phyloP scores from a whole-genome alignment of 306 rosid genomes.

The Cicer judaicum region DNA sequence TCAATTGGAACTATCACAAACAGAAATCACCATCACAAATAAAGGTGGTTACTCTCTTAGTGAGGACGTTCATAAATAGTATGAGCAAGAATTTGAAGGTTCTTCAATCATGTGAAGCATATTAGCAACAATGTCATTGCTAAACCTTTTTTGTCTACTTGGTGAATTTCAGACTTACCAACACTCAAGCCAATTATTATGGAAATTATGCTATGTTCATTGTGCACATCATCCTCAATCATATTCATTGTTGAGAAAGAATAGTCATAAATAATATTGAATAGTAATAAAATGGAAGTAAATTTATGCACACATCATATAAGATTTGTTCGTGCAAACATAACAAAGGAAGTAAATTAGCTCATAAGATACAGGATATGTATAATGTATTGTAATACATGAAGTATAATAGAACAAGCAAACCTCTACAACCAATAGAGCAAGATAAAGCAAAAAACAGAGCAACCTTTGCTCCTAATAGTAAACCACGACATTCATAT shows the following conservation, averaged over 20 bases:
- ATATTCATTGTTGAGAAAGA: slow-evolving; percentile 33
- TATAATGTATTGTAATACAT: slow-evolving; percentile 30
- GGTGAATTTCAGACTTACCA: slow-evolving; percentile 15
- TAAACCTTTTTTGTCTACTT: slow-evolving; percentile 54
- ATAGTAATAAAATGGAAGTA: slow-evolving; percentile 2
- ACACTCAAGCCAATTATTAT: slow-evolving; percentile 24
- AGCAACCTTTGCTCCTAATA: slow-evolving; percentile 55
- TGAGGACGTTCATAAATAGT: too few species aligned
- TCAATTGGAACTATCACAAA: slow-evolving; percentile 60
- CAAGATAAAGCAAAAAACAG: slow-evolving; percentile 49
- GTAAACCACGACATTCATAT: slow-evolving; percentile 64
- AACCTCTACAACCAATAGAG: slow-evolving; percentile 43
- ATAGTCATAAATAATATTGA: slow-evolving; percentile 2
- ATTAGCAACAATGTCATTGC: slow-evolving; percentile 60
- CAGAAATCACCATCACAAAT: slow-evolving; percentile 53
- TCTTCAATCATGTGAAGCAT: slow-evolving; percentile 50
- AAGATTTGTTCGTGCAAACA: slow-evolving; percentile 25
- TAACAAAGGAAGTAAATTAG: slow-evolving; percentile 42
- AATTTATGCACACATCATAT: background rate
- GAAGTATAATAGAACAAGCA: slow-evolving; percentile 45
- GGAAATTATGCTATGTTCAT: slow-evolving; percentile 36
- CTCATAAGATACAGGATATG: slow-evolving; percentile 40
- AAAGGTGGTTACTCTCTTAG: slow-evolving; percentile 46
- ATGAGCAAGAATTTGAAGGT: slow-evolving; percentile 8
- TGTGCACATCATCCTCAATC: slow-evolving; percentile 49